Evolutionary conservation across 805 yeast species (phyloP), one percentile per base, ranked within the genome.

Genomic region (Saturnispora sekii): DNA sequence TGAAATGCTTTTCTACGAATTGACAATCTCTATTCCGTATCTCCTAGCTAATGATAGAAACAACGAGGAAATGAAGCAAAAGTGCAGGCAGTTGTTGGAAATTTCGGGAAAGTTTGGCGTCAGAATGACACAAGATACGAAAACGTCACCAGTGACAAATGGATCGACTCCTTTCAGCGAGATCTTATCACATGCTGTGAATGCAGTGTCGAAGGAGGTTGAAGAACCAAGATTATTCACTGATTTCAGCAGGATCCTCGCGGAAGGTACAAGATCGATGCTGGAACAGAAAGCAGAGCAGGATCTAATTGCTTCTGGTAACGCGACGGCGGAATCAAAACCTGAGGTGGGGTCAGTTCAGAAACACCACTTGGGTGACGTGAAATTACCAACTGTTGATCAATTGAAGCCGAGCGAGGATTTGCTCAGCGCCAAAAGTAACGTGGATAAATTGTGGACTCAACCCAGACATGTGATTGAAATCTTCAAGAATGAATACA

Each of bases 401-500:
- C 54, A 56, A 10, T 53, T 74, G 44, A 48, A 50, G 17, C 53
- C 57, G 10, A 56, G 56, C 40, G 49, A 60, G 45, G 60, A 63
- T 5, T 51, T 68, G 12, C 63, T 63, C 48, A 62, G 54, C 12
- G 32, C 34, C 12, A 63, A 67, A n/a, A 41, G 58, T 4, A 79
- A 79, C 4, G 68, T 81, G 40, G 93, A 84, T 58, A 65, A 69
- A 45, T 67, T 83, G 61, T 84, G 93, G 93, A 65, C 66, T 46
- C 66, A 68, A 35, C 82, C 89, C 49, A 71, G 85, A 56, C 66
- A 69, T 35, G 63, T 76, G 16, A 73, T 82, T 57, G 79, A 79
- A 52, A 77, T 81, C 12, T 86, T 80, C 59, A 60, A 68, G 37
- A 67, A 70, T 41, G 62, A 66, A 8, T 75, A 74, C 3, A 10